Evolutionary conservation across 805 yeast species (phyloP), one percentile per base, ranked within the genome.

Genomic region (Lipomyces spencermartinsiae): DNA sequence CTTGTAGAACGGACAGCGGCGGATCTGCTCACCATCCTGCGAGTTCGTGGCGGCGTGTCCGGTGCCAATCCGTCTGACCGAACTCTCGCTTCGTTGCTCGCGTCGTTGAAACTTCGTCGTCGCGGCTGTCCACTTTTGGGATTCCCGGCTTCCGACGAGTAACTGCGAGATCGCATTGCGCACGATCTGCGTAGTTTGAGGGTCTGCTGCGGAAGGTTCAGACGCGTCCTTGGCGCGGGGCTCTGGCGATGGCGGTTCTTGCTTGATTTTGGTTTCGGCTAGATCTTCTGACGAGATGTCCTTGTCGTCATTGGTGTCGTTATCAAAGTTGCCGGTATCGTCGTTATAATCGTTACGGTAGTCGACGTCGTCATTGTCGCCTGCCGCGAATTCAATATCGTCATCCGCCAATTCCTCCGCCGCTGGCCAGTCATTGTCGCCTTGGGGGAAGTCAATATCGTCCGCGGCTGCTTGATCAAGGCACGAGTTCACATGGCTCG

Each of bases 1-100:
- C 67, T 79, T 80, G 75, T 74, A 77, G 61, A 73, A 76, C 25
- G 81, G 81, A 35, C 73, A 72, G 53, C 57, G 63, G 16, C 65
- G 54, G 10, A 39, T n/a, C 34, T 58, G 61, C 4, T 43, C 22
- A 16, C 4, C 25, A 9, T 43, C n/a, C 56, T 53, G 56, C 14
- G 12, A 12, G 56, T 22, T 53, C 34, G 2, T 10, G 56, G 34
- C 56, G 8, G 34, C n/a, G n/a, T n/a, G n/a, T 19, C 12, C 29
- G 16, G 19, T 25, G 34, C 56, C 56, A 16, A 39, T 16, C 29
- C 2, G 29, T 16, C 22, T 16, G n/a, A 19, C 7, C 49, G 49
- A n/a, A 6, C 33, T 53, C 35, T 19, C 49, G 49, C 49, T 16
- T 2, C 12, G 16, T 14, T 12, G 16, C n/a, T 39, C 9, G 31